phyloP scores from a whole-genome alignment of 495 filamentous ascomycete genomes.

The Tuber magnatum region DNA sequence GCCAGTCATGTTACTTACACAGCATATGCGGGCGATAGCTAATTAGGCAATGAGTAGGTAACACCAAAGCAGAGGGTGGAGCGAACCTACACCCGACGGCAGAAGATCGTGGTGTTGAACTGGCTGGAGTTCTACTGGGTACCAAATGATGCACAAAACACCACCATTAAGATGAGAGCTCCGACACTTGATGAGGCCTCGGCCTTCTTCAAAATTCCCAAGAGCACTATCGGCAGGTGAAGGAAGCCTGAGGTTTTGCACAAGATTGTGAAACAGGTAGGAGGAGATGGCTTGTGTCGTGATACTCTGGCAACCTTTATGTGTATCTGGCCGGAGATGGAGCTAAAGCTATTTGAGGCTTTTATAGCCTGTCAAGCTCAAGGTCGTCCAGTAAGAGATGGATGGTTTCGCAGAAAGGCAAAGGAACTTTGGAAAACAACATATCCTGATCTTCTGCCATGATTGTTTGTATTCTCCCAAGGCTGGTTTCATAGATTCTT shows the following conservation, averaged over 20 bases:
- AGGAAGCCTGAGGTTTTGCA: neutral
- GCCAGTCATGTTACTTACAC: too few species aligned
- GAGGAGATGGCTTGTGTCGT: neutral
- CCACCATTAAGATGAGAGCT: neutral
- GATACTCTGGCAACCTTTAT: neutral
- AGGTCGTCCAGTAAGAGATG: neutral
- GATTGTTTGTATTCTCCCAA: conserved; percentile 10
- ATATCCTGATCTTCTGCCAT: conserved; percentile 3
- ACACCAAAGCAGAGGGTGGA: neutral
- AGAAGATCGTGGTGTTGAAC: neutral
- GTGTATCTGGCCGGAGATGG: neutral
- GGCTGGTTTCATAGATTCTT: conserved; percentile 17
- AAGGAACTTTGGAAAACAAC: conserved; percentile 13
- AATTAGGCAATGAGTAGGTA: too few species aligned
- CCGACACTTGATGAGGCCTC: neutral
- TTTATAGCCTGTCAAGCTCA: neutral
- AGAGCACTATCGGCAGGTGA: neutral
- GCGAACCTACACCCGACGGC: neutral
- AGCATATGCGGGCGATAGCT: too few species aligned
- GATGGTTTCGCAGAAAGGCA: neutral
- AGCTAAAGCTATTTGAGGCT: neutral
- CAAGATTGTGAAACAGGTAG: neutral
- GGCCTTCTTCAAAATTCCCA: neutral
- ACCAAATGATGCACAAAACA: neutral
- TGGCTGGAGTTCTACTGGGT: neutral